Conservation (phyloP, 2,329 filamentous ascomycete genomes). For the Apiospora phragmitis region DNA sequence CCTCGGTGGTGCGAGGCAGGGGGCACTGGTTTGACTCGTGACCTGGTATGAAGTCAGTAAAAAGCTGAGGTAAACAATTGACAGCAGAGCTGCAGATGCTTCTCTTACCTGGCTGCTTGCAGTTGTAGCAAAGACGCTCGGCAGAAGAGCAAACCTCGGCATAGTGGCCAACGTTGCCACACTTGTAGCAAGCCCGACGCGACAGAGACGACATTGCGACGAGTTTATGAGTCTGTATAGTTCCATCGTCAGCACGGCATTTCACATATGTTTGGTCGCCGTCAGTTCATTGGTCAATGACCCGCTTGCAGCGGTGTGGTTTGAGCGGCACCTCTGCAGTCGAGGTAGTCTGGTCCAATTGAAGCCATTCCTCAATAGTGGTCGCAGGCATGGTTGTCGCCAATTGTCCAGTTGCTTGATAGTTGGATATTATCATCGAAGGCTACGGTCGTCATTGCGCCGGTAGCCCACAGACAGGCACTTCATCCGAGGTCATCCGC, state of each 20-base stretch:
- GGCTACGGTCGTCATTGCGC: neutral
- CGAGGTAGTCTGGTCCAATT: slow-evolving; percentile 21
- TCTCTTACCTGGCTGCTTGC: slow-evolving; percentile 76
- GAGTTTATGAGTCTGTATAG: slow-evolving; percentile 25
- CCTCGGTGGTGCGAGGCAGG: slow-evolving; percentile 93
- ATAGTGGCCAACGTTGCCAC: slow-evolving; percentile 79
- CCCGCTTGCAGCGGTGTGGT: slow-evolving; percentile 36
- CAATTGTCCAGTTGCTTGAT: neutral
- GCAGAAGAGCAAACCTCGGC: slow-evolving; percentile 95
- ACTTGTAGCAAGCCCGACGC: slow-evolving; percentile 81
- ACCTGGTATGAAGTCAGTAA: slow-evolving; percentile 44
- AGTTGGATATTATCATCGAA: neutral
- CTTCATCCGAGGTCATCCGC: neutral
- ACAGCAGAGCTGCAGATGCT: neutral
- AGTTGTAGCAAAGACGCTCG: slow-evolving; percentile 99
- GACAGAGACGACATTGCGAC: slow-evolving; percentile 74
- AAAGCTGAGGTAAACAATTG: neutral
- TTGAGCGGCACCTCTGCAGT: slow-evolving; percentile 20
- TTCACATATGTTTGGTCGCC: slow-evolving; percentile 30
- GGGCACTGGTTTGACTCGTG: slow-evolving; percentile 99
- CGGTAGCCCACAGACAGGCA: neutral
- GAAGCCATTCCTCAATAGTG: slow-evolving; percentile 33
- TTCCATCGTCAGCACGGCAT: slow-evolving; percentile 37
- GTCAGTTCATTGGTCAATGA: slow-evolving; percentile 23
- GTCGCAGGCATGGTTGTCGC: slow-evolving; percentile 28